Evolutionary conservation across 768 basidiomycete genomes (phyloP).

Genomic region (Russula abietina): DNA sequence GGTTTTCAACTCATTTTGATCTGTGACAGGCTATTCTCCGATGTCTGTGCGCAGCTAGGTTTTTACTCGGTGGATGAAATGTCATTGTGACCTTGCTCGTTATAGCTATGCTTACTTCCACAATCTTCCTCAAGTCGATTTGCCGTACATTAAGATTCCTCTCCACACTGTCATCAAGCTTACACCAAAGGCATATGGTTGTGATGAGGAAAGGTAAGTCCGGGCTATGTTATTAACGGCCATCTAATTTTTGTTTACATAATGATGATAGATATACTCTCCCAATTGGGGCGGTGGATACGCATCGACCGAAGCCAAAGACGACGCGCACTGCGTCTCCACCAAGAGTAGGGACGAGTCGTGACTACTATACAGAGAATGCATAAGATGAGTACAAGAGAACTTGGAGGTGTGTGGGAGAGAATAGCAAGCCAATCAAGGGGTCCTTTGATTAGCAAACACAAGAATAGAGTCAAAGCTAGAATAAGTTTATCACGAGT

Average conservation of each 20-base stretch:
- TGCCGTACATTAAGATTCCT: slow-evolving; percentile 97
- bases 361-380: slow-evolving; percentile 27
- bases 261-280: slow-evolving; percentile 59
- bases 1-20: not conserved
- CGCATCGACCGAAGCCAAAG: slow-evolving; percentile 65
- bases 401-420: too few relatives aligned
- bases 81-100: not conserved
- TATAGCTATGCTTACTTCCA: slow-evolving; percentile 94
- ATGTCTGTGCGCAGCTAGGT: slow-evolving; percentile 45
- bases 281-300: slow-evolving; percentile 91
- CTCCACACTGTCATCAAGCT: slow-evolving; percentile 97
- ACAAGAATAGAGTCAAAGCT: not conserved
- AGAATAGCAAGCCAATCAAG: not conserved
- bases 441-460: not conserved
- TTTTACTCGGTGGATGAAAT: slow-evolving; percentile 1
- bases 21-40: slow-evolving; percentile 61
- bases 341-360: slow-evolving; percentile 17
- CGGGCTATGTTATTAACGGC: too few relatives aligned
- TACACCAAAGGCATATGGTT: slow-evolving; percentile 97
- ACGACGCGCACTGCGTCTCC: slow-evolving; percentile 20
- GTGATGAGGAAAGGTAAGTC: slow-evolving; percentile 86
- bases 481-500: not conserved
- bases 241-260: not conserved
- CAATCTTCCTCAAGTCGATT: slow-evolving; percentile 81
- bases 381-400: slow-evolving; percentile 1